Base-by-base conservation (phyloP, 225 moss, liverwort and hornwort genomes). In the Marchantia polymorpha region DNA sequence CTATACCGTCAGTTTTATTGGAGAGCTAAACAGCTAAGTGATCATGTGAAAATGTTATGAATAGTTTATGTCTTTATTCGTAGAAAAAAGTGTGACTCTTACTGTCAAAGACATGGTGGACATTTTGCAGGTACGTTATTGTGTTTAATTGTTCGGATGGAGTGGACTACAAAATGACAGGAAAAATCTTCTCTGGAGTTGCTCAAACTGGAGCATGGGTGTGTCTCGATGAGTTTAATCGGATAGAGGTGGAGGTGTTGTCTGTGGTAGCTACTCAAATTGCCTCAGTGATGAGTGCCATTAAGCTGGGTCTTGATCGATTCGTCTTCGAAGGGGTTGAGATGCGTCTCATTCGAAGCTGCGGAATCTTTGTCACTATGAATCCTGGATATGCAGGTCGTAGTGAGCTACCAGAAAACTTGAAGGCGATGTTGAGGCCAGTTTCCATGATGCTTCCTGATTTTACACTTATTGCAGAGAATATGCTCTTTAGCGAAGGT, bases 391-490 rank as follows among this genome's bases (percentile, higher is more conserved):
- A 94, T 75, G 94, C 92, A 49, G 94, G 94, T 10, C 90, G 92
- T n/a, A 92, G 92, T 85, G 94, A 94, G 69, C 69, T 94, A 61
- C 94, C 94, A 0, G 94, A 94, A 66, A 94, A 94, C 71, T 83
- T 94, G 8, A 94, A 94, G 82, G 94, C 94, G 12, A 92, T 94
- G 91, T 87, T 94, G 54, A 83, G 94, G 81, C 94, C 94, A n/a
- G 92, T 92, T 27, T 91, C 94, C 68, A 94, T 94, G 94, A 94
- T 94, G 94, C 91, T 92, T 88, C 94, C 94, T 12, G 94, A 94
- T 81, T 94, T 94, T 70, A 90, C 92, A 20, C 83, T 94, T 81
- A 94, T 94, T 79, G 94, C 92, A 67, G 94, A 92, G 63, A 94
- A 94, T 31, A 94, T 94, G 94, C 87, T 94, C 8, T 94, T 94